Conservation (phyloP, 129 eudicot genomes). For the Oenanthe sinensis region DNA sequence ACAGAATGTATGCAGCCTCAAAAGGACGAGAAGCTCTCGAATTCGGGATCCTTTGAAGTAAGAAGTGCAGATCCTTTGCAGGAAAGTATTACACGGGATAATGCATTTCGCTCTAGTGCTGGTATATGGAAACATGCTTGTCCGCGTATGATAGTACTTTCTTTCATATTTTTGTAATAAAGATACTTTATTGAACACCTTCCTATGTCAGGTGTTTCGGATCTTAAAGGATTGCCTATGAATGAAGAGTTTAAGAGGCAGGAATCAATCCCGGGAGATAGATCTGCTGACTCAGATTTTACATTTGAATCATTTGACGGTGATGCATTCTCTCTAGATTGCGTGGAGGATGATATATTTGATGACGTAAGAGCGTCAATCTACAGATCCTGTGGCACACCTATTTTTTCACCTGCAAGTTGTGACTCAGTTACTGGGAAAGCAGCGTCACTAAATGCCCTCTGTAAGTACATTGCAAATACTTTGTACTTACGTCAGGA, state of each 20-base stretch:
- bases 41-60: constrained; percentile 15
- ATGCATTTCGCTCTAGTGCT: constrained; percentile 50
- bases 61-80: constrained; percentile 41
- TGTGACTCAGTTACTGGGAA: constrained; percentile 7
- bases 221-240: constrained; percentile 43
- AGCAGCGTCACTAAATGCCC: constrained; percentile 1
- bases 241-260: constrained; percentile 40
- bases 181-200: background rate
- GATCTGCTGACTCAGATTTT: constrained; percentile 16
- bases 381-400: constrained; percentile 14
- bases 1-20: constrained; percentile 9
- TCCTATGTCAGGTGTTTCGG: constrained; percentile 42
- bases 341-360: constrained; percentile 18
- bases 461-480: constrained; percentile 19
- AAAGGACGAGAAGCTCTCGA: constrained; percentile 12
- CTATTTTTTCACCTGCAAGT: constrained; percentile 16
- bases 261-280: constrained; percentile 14
- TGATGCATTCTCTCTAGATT: constrained; percentile 15
- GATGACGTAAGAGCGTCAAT: constrained; percentile 20
- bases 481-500: background rate
- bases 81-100: constrained; percentile 67
- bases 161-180: background rate
- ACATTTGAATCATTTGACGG: background rate
- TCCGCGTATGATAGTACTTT: background rate
- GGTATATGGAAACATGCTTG: constrained; percentile 20